Percentiles rank a stretch among this genome's conserved stretches.
phyloP scores from a whole-genome alignment of 345 rosid genomes.

The Citrus inodora region DNA sequence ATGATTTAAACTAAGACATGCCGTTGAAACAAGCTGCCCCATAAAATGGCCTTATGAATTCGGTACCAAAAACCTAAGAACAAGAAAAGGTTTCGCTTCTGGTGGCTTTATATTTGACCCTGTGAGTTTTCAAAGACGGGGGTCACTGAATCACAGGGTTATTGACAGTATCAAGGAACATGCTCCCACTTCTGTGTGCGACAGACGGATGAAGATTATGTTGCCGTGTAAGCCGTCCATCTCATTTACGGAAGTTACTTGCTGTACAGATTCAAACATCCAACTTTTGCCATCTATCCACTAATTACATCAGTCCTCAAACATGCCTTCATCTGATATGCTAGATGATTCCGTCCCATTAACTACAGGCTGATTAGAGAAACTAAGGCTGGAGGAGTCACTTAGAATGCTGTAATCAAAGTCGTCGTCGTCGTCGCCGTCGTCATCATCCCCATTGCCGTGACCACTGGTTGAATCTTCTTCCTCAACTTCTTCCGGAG shows the following conservation, averaged over 20 bases:
- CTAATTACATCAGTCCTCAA: slow-evolving; percentile 21
- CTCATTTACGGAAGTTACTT: not conserved
- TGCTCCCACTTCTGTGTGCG: too few species aligned
- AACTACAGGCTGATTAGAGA: slow-evolving; percentile 60
- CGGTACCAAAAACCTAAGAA: too few species aligned
- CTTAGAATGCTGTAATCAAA: slow-evolving; percentile 72
- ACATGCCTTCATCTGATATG: slow-evolving; percentile 47
- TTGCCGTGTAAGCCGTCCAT: not conserved
- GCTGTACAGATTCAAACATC: not conserved
- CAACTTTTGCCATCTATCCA: too few species aligned
- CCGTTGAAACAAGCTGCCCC: too few species aligned
- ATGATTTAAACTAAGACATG: too few species aligned
- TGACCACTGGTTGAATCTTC: slow-evolving; percentile 29
- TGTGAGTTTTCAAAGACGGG: too few species aligned
- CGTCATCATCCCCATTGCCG: slow-evolving; percentile 38
- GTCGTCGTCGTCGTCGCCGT: slow-evolving; percentile 28
- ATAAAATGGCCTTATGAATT: too few species aligned
- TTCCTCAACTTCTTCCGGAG: slow-evolving; percentile 19
- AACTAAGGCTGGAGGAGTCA: slow-evolving; percentile 32
- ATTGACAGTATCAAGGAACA: too few species aligned
- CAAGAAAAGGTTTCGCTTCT: too few species aligned
- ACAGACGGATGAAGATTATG: too few species aligned
- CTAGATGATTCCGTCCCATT: slow-evolving; percentile 73
- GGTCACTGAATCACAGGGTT: too few species aligned
- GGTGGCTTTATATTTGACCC: too few species aligned